These are phyloP conservation scores for Verticillium dahliae DNA, from an alignment of 2,329 filamentous ascomycete genomes.

Conservation along the genomic window DNA sequence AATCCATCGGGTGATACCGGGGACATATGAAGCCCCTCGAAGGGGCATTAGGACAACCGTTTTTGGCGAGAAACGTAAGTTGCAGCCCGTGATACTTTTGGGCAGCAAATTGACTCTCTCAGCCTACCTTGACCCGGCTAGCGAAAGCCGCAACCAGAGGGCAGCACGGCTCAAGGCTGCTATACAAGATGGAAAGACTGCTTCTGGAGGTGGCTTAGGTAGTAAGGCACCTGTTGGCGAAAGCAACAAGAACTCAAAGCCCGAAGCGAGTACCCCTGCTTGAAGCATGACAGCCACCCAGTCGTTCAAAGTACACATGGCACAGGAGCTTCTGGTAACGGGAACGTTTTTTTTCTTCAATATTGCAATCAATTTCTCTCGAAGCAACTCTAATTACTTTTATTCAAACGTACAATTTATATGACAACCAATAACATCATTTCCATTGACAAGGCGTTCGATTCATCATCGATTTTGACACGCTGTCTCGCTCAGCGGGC, in stretches of 20 bases:
- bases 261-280: neutral
- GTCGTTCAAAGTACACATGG: too few relatives aligned
- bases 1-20: constrained; percentile 33
- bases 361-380: too few relatives aligned
- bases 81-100: too few relatives aligned
- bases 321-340: too few relatives aligned
- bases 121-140: constrained; percentile 24
- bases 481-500: too few relatives aligned
- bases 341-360: too few relatives aligned
- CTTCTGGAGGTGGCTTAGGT: neutral
- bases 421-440: too few relatives aligned
- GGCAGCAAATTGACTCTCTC: neutral
- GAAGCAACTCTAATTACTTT: too few relatives aligned
- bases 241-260: neutral
- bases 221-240: neutral
- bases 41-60: constrained; percentile 34
- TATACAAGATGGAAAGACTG: neutral
- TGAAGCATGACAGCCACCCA: neutral
- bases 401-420: too few relatives aligned
- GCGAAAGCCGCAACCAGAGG: constrained; percentile 17
- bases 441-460: too few relatives aligned
- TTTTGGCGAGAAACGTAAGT: constrained; percentile 36
- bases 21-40: constrained; percentile 27
- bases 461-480: too few relatives aligned
- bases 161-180: neutral